Evolutionary conservation across 495 filamentous ascomycete species (phyloP).

Genomic region (Penicillium pancosmium): DNA sequence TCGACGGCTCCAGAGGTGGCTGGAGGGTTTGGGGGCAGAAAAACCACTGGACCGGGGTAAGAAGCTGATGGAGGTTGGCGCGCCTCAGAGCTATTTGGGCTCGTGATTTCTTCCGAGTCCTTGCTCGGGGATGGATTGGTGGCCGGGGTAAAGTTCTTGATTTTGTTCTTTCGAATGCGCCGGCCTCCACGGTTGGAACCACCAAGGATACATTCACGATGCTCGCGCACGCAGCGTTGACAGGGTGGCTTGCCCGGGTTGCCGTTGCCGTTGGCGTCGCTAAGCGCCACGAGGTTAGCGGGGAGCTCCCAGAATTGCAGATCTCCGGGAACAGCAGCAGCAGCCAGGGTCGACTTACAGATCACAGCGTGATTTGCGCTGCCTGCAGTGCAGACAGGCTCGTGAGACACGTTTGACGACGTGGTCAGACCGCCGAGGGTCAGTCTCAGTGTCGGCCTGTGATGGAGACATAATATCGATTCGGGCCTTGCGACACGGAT

Average conservation of each 20-base stretch:
- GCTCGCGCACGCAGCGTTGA: slow-evolving; percentile 59
- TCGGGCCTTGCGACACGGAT: slow-evolving; percentile 3
- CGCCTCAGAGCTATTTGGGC: slow-evolving; percentile 34
- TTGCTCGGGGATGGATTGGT: slow-evolving; percentile 29
- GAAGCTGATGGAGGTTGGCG: slow-evolving; percentile 30
- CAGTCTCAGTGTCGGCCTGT: slow-evolving; percentile 7
- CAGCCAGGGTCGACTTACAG: slow-evolving; percentile 46
- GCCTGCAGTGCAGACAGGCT: slow-evolving; percentile 64
- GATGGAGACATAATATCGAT: slow-evolving; percentile 22
- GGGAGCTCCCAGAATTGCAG: slow-evolving; percentile 17
- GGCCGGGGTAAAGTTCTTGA: slow-evolving; percentile 41
- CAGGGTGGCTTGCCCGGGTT: slow-evolving; percentile 57
- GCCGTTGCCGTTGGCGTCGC: slow-evolving; percentile 50
- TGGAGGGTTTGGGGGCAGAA: slow-evolving; percentile 39
- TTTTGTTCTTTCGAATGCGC: slow-evolving; percentile 57
- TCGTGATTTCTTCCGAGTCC: slow-evolving; percentile 31
- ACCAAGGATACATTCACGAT: slow-evolving; percentile 62
- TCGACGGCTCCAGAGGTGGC: slow-evolving; percentile 34
- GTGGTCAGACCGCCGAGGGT: slow-evolving; percentile 24
- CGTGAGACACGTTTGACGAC: slow-evolving; percentile 60
- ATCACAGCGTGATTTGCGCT: slow-evolving; percentile 66
- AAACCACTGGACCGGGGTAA: slow-evolving; percentile 43
- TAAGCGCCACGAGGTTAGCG: slow-evolving; percentile 29
- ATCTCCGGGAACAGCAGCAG: slow-evolving; percentile 9
- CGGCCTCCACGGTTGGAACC: slow-evolving; percentile 64